A percentile compares a stretch with the other conserved stretches of the same genome.
phyloP scores from a whole-genome alignment of 2,329 filamentous ascomycete species.

The Esteya vermicola region DNA sequence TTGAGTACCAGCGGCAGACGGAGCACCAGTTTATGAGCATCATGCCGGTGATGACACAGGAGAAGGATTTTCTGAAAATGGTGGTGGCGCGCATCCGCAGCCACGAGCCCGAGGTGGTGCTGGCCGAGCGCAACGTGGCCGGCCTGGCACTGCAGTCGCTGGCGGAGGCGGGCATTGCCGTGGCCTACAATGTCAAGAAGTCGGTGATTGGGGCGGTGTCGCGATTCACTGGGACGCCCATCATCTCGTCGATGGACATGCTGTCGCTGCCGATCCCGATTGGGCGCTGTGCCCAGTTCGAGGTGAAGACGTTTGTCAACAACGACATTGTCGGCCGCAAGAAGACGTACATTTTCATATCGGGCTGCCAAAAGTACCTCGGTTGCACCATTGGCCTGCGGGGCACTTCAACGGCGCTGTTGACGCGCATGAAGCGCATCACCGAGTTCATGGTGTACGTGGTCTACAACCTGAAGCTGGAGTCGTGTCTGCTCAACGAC shows the following conservation, averaged over 20 bases:
- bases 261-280: constrained; percentile 64
- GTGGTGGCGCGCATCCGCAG: constrained; percentile 85
- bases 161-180: constrained; percentile 77
- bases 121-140: constrained; percentile 89
- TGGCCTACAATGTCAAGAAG: constrained; percentile 91
- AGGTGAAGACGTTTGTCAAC: constrained; percentile 90
- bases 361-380: constrained; percentile 75
- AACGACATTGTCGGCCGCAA: constrained; percentile 58
- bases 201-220: constrained; percentile 93
- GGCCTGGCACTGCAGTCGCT: constrained; percentile 81
- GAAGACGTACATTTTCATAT: constrained; percentile 93
- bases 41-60: constrained; percentile 91
- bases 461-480: constrained; percentile 91
- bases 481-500: constrained; percentile 87
- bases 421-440: constrained; percentile 76
- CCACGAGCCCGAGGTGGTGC: constrained; percentile 66
- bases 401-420: constrained; percentile 56
- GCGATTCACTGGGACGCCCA: constrained; percentile 77
- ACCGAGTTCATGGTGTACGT: constrained; percentile 99
- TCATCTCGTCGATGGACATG: constrained; percentile 93
- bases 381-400: constrained; percentile 90
- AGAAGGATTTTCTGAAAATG: constrained; percentile 83
- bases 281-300: constrained; percentile 73
- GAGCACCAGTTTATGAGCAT: constrained; percentile 92
- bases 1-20: constrained; percentile 89